These are phyloP conservation scores for Phaeodactylum tricornutum DNA, from an alignment of 108 stramenopile genomes.

Conservation along the genomic window DNA sequence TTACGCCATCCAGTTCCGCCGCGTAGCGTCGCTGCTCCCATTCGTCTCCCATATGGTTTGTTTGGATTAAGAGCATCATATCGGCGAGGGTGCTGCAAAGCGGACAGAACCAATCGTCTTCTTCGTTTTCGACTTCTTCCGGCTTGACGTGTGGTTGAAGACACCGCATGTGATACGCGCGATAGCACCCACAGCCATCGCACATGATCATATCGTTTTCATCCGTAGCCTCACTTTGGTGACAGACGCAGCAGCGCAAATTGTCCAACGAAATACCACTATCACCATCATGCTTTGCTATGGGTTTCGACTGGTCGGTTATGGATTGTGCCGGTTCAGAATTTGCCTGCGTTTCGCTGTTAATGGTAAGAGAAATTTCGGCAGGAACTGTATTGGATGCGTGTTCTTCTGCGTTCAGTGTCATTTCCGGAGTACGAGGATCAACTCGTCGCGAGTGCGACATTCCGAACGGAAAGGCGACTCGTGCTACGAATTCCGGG, in stretches of 20 bases:
- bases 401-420: neutral
- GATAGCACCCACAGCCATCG: conserved; percentile 48
- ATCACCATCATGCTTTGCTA: conserved; percentile 19
- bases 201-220: conserved; percentile 40
- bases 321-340: neutral
- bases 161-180: conserved; percentile 80
- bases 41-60: conserved; percentile 48
- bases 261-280: conserved; percentile 61
- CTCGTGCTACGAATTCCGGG: conserved; percentile 8
- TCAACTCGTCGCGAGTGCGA: conserved; percentile 15
- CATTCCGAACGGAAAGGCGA: conserved; percentile 33
- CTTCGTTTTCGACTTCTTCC: conserved; percentile 36
- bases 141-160: conserved; percentile 37
- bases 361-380: neutral
- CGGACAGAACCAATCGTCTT: conserved; percentile 78
- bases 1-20: conserved; percentile 1
- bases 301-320: neutral
- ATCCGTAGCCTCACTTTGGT: conserved; percentile 35
- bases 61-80: conserved; percentile 37
- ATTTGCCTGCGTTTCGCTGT: neutral
- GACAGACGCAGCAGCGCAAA: conserved; percentile 59
- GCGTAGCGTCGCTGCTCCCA: conserved; percentile 14
- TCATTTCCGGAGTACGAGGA: conserved; percentile 24
- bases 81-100: conserved; percentile 38
- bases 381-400: neutral